A percentile compares a stretch with the other conserved stretches of the same genome.
phyloP scores from a whole-genome alignment of 139 green algal species.

The Picochlorum sp. region DNA sequence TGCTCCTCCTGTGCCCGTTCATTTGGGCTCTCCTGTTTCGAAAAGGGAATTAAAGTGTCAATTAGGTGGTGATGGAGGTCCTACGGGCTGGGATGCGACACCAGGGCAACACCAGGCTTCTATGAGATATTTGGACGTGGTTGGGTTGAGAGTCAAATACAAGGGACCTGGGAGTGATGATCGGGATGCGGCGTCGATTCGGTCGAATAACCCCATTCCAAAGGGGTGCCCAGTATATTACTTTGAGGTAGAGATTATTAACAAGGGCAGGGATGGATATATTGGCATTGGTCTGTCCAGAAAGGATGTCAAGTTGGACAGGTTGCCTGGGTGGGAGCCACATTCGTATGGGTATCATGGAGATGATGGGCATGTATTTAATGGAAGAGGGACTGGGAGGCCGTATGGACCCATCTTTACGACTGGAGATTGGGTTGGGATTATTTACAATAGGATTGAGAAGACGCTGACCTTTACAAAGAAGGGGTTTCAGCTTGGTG shows the following conservation, averaged over 20 bases:
- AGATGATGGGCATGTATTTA: constrained; percentile 65
- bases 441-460: constrained; percentile 41
- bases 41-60: constrained; percentile 11
- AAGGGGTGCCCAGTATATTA: constrained; percentile 59
- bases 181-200: constrained; percentile 57
- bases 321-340: constrained; percentile 75
- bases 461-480: constrained; percentile 50
- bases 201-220: constrained; percentile 57
- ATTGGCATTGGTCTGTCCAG: constrained; percentile 67
- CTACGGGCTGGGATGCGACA: constrained; percentile 15
- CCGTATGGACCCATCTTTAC: constrained; percentile 46
- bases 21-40: not conserved
- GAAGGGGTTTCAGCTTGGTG: constrained; percentile 53
- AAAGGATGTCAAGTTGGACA: constrained; percentile 46
- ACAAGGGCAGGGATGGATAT: constrained; percentile 52
- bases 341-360: constrained; percentile 78
- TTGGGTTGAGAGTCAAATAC: constrained; percentile 34
- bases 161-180: constrained; percentile 55
- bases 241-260: constrained; percentile 63
- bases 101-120: constrained; percentile 2
- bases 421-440: constrained; percentile 52
- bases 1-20: not conserved
- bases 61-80: not conserved
- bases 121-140: constrained; percentile 29
- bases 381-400: constrained; percentile 37